Percentiles rank a stretch among this genome's conserved stretches.
These are phyloP conservation scores for Omphalotus guepiniiformis DNA, from an alignment of 768 basidiomycete species.

Conservation along the genomic window DNA sequence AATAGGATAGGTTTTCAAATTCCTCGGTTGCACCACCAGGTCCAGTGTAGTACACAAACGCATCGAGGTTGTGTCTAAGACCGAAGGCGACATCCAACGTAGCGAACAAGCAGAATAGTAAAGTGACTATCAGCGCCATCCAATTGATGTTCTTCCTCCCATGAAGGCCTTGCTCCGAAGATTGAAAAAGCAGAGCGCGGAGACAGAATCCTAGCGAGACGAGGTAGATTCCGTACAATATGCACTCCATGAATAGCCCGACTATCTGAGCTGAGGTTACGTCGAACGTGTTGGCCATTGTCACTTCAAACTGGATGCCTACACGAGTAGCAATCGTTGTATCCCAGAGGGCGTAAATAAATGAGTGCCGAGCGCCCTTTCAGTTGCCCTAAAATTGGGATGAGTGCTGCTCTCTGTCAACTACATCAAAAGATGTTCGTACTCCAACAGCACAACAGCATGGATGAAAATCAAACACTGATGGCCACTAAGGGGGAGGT, in stretches of 20 bases:
- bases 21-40: slow-evolving; percentile 4
- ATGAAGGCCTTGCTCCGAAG: not conserved
- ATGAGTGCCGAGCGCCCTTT: no score
- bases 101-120: slow-evolving; percentile 6
- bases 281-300: no score
- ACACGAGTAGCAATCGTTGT: no score
- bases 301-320: no score
- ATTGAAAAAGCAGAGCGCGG: slow-evolving; percentile 1
- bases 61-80: slow-evolving; percentile 12
- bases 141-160: slow-evolving; percentile 7
- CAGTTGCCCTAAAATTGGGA: no score
- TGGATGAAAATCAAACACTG: no score
- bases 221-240: slow-evolving; percentile 6
- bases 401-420: no score
- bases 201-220: not conserved
- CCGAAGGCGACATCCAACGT: slow-evolving; percentile 11
- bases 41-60: slow-evolving; percentile 12
- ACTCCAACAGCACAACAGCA: no score
- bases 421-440: no score
- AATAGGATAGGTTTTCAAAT: slow-evolving; percentile 11
- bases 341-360: no score
- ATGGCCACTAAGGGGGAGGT: no score
- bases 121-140: slow-evolving; percentile 11
- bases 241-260: slow-evolving; percentile 1
- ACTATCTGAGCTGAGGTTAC: slow-evolving; percentile 6